phyloP scores from a whole-genome alignment of 148 eudicot species.

The Rhododendron kiyosumense region DNA sequence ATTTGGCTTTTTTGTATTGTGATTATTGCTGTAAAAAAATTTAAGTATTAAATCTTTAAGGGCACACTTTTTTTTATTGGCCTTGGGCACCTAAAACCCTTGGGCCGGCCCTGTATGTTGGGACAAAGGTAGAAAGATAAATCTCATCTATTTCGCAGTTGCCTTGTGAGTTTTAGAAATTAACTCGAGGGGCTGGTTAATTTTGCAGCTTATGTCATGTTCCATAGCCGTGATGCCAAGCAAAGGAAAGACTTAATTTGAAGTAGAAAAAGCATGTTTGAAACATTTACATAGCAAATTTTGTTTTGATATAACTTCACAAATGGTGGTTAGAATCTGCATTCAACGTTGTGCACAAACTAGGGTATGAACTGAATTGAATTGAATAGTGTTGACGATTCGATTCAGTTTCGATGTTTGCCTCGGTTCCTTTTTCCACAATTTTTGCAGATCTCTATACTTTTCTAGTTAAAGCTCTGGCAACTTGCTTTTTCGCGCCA shows the following conservation, averaged over 20 bases:
- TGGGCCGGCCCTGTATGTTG: too few relatives aligned
- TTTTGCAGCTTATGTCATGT: conserved; percentile 94
- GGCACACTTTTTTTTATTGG: too few relatives aligned
- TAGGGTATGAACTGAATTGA: background rate
- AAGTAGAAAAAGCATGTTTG: background rate
- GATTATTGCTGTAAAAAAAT: too few relatives aligned
- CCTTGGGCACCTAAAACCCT: too few relatives aligned
- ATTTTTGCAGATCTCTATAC: background rate
- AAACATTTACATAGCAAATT: background rate
- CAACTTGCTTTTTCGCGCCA: background rate
- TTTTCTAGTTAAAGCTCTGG: background rate
- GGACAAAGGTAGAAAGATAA: conserved; percentile 60
- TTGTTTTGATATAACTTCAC: too few relatives aligned
- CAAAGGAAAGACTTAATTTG: conserved; percentile 24
- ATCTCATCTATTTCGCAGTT: background rate
- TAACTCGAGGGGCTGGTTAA: conserved; percentile 1
- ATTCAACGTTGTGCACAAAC: background rate
- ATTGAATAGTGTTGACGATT: background rate
- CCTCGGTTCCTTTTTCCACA: background rate
- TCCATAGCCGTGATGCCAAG: conserved; percentile 62
- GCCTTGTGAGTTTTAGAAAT: background rate
- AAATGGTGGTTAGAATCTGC: background rate
- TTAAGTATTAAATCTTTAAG: too few relatives aligned
- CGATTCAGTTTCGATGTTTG: background rate
- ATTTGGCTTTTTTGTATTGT: too few relatives aligned